These are phyloP conservation scores for Herpetomonas samuelpessoai DNA, from an alignment of 208 protist species.

Conservation along the genomic window DNA sequence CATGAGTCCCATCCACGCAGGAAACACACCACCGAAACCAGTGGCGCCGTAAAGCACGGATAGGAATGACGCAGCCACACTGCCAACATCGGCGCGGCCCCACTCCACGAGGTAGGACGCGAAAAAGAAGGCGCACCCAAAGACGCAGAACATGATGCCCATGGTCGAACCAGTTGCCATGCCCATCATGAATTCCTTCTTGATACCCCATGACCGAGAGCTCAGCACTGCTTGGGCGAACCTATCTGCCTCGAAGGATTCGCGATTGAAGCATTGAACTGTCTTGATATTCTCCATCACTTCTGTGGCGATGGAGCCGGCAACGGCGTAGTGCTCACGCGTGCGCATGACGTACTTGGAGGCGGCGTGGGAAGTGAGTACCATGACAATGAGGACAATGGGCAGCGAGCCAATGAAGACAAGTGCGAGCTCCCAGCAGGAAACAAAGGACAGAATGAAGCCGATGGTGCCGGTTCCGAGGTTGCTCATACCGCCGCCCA, in stretches of 20 bases:
- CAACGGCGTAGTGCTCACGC: constrained; percentile 73
- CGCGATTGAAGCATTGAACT: constrained; percentile 69
- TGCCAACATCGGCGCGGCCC: constrained; percentile 44
- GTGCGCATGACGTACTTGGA: constrained; percentile 25
- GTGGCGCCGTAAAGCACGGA: constrained; percentile 64
- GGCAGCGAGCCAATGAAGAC: constrained; percentile 34
- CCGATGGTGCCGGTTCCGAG: constrained; percentile 40
- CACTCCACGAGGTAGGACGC: constrained; percentile 63
- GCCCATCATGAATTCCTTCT: constrained; percentile 50
- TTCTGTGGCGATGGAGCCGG: constrained; percentile 82
- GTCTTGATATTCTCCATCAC: constrained; percentile 82
- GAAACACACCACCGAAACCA: constrained; percentile 54
- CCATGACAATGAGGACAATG: constrained; percentile 32
- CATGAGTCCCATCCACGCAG: constrained; percentile 47
- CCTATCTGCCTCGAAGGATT: constrained; percentile 50
- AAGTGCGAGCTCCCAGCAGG: constrained; percentile 39
- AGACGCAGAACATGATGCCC: constrained; percentile 48
- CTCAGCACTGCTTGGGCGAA: constrained; percentile 49
- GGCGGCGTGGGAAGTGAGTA: constrained; percentile 19
- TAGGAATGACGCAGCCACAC: constrained; percentile 57
- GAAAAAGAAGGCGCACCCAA: constrained; percentile 72
- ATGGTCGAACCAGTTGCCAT: constrained; percentile 38
- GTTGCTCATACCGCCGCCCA: constrained; percentile 30
- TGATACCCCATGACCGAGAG: constrained; percentile 45
- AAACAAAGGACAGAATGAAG: constrained; percentile 37